Conservation (phyloP, 2,329 filamentous ascomycete species). For the Myriosclerotinia duriaeana region DNA sequence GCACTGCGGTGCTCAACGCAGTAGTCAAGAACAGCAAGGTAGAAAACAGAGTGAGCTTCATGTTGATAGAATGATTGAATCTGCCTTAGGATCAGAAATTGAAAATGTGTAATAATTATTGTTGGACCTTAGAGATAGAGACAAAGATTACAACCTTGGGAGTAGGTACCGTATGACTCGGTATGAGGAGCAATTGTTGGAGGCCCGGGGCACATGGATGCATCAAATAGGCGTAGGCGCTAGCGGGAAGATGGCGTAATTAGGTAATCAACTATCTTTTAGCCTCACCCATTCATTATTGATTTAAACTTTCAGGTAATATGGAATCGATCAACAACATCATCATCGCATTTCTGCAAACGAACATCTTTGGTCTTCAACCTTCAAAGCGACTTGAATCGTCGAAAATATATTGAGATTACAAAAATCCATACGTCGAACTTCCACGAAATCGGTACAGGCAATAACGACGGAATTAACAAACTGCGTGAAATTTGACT, state of each 20-base stretch:
- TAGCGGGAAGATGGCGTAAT: neutral
- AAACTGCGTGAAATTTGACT: slow-evolving; percentile 18
- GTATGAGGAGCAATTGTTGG: neutral
- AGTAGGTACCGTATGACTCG: too few relatives aligned
- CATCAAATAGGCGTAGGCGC: neutral
- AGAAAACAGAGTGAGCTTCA: slow-evolving; percentile 63
- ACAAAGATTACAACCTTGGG: neutral
- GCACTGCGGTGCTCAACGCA: slow-evolving; percentile 56
- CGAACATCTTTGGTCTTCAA: slow-evolving; percentile 3
- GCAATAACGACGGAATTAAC: neutral
- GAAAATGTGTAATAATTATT: too few relatives aligned
- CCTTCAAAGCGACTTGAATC: slow-evolving; percentile 10
- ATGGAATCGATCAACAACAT: neutral
- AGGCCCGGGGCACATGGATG: too few relatives aligned
- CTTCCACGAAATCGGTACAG: neutral
- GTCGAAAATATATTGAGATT: neutral
- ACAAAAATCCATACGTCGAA: neutral
- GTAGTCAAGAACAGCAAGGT: slow-evolving; percentile 57
- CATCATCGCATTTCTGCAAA: slow-evolving; percentile 15
- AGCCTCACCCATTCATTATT: slow-evolving; percentile 10
- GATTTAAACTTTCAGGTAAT: slow-evolving; percentile 10
- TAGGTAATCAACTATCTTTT: neutral
- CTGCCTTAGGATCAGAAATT: too few relatives aligned
- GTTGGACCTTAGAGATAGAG: neutral
- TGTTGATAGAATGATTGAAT: slow-evolving; percentile 41